phyloP scores from a whole-genome alignment of 73 alveolate species.

The Tetrahymena elliotti region DNA sequence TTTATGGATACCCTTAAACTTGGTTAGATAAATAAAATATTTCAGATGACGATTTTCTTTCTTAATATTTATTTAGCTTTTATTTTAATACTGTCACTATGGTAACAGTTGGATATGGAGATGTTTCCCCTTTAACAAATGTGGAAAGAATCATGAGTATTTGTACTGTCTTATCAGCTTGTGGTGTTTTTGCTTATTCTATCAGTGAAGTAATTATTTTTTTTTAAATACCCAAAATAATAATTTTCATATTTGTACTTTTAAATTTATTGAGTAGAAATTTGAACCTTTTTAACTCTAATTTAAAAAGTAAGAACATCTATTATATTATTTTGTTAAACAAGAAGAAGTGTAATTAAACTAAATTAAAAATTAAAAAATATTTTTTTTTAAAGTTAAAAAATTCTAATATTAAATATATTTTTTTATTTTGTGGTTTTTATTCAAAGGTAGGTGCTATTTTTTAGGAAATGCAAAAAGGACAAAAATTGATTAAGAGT shows the following conservation, averaged over 20 bases:
- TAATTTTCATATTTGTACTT: too few relatives aligned
- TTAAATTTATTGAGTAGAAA: too few relatives aligned
- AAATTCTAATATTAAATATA: too few relatives aligned
- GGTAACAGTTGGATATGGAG: slow-evolving; percentile 80
- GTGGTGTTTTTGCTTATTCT: slow-evolving; percentile 56
- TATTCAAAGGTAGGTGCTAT: not conserved
- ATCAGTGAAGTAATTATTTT: not conserved
- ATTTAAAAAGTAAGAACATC: too few relatives aligned
- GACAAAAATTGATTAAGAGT: not conserved
- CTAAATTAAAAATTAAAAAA: too few relatives aligned
- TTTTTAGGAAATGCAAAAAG: slow-evolving; percentile 2
- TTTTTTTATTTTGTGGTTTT: not conserved
- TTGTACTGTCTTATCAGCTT: slow-evolving; percentile 41
- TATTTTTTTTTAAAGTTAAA: too few relatives aligned
- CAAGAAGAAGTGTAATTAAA: too few relatives aligned
- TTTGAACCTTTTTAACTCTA: too few relatives aligned
- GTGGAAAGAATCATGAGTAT: slow-evolving; percentile 51
- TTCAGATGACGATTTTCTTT: not conserved
- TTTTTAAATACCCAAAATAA: not conserved
- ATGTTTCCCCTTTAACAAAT: slow-evolving; percentile 46
- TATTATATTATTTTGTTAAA: too few relatives aligned
- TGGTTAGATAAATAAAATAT: not conserved
- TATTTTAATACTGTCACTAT: slow-evolving; percentile 64
- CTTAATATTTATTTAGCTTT: slow-evolving; percentile 44
- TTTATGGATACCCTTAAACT: not conserved